A percentile compares a stretch with the other conserved stretches of the same genome.
Evolutionary conservation across 441 rosid species (phyloP).

Genomic region (Macaranga tanarius): DNA sequence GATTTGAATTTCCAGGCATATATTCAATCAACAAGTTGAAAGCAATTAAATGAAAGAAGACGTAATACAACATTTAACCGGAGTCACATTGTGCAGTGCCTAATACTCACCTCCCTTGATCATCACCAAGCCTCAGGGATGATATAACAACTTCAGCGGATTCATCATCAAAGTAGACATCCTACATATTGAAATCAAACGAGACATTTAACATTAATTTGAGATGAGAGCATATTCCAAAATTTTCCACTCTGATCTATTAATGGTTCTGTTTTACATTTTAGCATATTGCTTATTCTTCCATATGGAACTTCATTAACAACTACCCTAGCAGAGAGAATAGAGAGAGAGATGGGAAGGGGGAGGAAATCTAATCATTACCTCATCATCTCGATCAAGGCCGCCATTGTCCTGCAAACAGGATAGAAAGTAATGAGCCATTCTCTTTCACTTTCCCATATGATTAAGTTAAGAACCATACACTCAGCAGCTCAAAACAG

Average conservation of each 20-base stretch:
- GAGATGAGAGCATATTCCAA: background rate
- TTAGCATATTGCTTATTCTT: conserved; percentile 11
- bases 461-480: background rate
- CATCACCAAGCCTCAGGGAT: conserved; percentile 90
- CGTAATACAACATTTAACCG: background rate
- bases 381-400: conserved; percentile 84
- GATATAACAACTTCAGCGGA: conserved; percentile 92
- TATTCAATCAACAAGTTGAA: conserved; percentile 8
- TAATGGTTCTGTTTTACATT: background rate
- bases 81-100: background rate
- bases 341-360: background rate
- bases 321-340: conserved; percentile 6
- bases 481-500: background rate
- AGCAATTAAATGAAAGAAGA: background rate
- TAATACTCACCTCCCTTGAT: conserved; percentile 72
- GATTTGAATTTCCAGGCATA: background rate
- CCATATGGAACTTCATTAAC: background rate
- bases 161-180: conserved; percentile 89
- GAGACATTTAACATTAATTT: background rate
- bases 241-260: background rate
- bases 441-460: background rate
- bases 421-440: conserved; percentile 20
- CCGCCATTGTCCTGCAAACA: conserved; percentile 62
- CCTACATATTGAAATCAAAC: conserved; percentile 45
- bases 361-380: conserved; percentile 24